Conservation (phyloP, 1,139 yeast species). For the Kluyveromyces sp. region DNA sequence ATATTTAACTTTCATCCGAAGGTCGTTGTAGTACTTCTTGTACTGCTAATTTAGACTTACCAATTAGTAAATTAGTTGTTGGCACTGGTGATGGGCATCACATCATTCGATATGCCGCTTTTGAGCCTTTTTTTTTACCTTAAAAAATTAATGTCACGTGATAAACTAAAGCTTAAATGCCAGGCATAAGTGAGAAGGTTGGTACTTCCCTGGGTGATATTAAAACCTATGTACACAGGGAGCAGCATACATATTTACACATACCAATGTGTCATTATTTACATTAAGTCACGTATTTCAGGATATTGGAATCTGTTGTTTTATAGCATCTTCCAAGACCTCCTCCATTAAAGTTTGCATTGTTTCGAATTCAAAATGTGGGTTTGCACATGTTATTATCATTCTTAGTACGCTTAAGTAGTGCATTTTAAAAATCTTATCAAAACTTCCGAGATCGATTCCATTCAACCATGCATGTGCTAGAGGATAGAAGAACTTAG, state of each 20-base stretch:
- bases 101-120: not conserved
- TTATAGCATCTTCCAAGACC: slow-evolving; percentile 15
- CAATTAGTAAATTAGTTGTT: not conserved
- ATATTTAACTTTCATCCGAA: not conserved
- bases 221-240: not conserved
- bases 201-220: no score
- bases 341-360: slow-evolving; percentile 27
- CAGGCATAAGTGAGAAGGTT: no score
- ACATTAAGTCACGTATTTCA: not conserved
- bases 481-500: slow-evolving; percentile 32
- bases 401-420: slow-evolving; percentile 30
- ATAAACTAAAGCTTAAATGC: not conserved
- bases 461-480: slow-evolving; percentile 35
- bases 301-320: slow-evolving; percentile 14
- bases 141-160: not conserved
- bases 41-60: not conserved
- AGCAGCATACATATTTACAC: not conserved
- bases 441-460: slow-evolving; percentile 31
- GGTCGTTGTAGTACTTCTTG: not conserved
- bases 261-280: not conserved
- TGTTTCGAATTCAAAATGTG: slow-evolving; percentile 30
- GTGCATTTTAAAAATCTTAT: slow-evolving; percentile 31
- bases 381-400: slow-evolving; percentile 30
- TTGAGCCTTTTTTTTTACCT: not conserved
- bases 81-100: not conserved